phyloP scores from a whole-genome alignment of 768 basidiomycete species.

The Naganishia antarctica region DNA sequence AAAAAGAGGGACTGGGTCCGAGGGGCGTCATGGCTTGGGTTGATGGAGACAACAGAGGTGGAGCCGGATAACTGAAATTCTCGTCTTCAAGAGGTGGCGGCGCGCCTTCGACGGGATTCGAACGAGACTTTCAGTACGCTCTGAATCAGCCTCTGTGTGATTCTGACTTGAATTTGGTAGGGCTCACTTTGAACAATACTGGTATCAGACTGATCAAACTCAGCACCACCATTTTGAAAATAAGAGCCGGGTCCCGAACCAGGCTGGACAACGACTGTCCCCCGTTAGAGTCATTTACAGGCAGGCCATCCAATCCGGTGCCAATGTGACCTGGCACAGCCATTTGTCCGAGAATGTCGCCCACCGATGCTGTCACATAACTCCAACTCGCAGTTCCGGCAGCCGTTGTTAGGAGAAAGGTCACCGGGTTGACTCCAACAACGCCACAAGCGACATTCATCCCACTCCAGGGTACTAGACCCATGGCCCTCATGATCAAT shows the following conservation, averaged over 20 bases:
- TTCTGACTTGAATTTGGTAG: neutral
- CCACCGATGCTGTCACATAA: constrained; percentile 44
- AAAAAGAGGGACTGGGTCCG: constrained; percentile 22
- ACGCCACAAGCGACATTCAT: constrained; percentile 96
- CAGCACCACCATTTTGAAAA: constrained; percentile 74
- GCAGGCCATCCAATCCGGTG: constrained; percentile 8
- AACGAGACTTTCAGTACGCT: constrained; percentile 22
- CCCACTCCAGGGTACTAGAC: constrained; percentile 92
- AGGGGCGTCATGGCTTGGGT: constrained; percentile 24
- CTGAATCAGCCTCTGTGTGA: neutral
- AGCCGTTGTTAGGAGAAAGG: constrained; percentile 48
- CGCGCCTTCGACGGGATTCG: neutral
- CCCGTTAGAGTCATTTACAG: constrained; percentile 6
- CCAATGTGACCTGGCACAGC: constrained; percentile 29
- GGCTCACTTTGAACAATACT: constrained; percentile 58
- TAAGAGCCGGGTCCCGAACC: constrained; percentile 74
- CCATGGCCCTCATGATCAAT: constrained; percentile 79
- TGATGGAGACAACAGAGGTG: constrained; percentile 14
- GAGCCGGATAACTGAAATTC: neutral
- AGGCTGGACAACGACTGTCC: constrained; percentile 73
- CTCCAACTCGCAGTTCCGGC: constrained; percentile 49
- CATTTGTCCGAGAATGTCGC: constrained; percentile 34
- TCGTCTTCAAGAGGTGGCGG: constrained; percentile 18
- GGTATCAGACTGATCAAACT: constrained; percentile 81
- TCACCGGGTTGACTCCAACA: constrained; percentile 61